Base-by-base conservation (phyloP, 2,329 filamentous ascomycete species). In the Stemphylium vesicarium region DNA sequence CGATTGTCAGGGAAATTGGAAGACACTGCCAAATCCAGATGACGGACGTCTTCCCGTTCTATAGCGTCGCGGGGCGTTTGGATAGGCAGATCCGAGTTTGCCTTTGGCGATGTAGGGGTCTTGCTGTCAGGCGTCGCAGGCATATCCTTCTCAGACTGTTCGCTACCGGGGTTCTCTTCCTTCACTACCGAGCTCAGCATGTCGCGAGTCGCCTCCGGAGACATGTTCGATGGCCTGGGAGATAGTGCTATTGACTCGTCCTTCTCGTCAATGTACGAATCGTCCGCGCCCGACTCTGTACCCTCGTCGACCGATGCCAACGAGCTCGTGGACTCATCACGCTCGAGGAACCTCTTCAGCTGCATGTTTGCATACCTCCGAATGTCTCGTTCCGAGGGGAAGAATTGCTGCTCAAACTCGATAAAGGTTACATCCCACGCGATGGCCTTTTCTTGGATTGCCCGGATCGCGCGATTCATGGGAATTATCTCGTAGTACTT, bases 401-500 rank as follows among this genome's bases (percentile, higher is more conserved):
- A 89, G 77, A 94, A 99, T 65, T 96, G 90, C 38, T 88, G 86
- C 72, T 99, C 96, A 56, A 99, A 98, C 50, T 95, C 90, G 51
- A 87, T 83, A 77, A 99, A 99, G 0, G 87, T 87, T 20, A 89
- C 87, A 69, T 99, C 96, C 95, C 95, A 99, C 61, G 93, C 91
- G 16, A 92, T 88, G 4, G 94, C 93, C 65, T 91, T 96, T 71
- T 97, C 93, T 61, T 98, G 88, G 81, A 96, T 95, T 51, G 91
- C 90, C 63, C 94, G 88, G 44, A 97, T 85, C 7, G 94, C 90
- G 53, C 89, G 84, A 65, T 98, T 99, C 60, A 99, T 84, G 0
- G 96, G 95, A 44, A 98, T 93, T 50, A 97, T 88, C 75, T 99
- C 95, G 79, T 96, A 99, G 72, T 98, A 98, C 70, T 92, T 93